Evolutionary conservation across 2,329 filamentous ascomycete species (phyloP), one percentile per base, ranked within the genome.

Genomic region (Fusarium pseudocircinatum): DNA sequence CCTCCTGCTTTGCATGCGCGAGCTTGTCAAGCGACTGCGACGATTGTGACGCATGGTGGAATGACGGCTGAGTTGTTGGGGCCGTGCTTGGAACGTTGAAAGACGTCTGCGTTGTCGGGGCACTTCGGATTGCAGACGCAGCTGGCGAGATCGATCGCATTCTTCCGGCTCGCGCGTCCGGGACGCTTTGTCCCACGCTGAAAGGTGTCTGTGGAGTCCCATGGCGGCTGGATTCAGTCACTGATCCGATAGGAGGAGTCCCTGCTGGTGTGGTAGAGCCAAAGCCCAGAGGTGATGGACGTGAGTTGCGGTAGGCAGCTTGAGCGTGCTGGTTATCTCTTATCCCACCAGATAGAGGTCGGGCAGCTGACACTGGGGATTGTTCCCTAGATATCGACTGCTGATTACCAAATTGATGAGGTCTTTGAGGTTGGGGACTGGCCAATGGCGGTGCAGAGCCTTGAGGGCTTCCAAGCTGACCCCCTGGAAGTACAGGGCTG

Each of bases 21-120:
- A 71, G 44, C 26, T 72, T 75, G n/a, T 78, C 75, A 26, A 78
- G 32, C 22, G 76, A 78, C 20, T 70, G 74, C 24, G 69, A 71
- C 26, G 76, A 70, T 28, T 50, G 56, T 8, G 50, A 42, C 15
- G 36, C 34, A 32, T 63, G 52, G 32, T 76, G 75, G 34, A 67
- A 65, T 16, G 66, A 69, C 9, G 43, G 28, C 24, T 75, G 75
- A 7, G 74, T 60, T 53, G 61, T 52, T 20, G 66, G 72, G 46
- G 61, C 64, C 14, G 72, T 68, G 28, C 67, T 78, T 42, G 68
- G 67, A 22, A 63, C 36, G 36, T 78, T 73, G 32, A 67, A 65
- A 11, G 67, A 70, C 6, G 52, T 50, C 26, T 75, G 75, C 4
- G 73, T 62, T 44, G 52, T 49, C 10, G 68, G 75, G 32, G 60